Base-by-base conservation (phyloP, 768 basidiomycete genomes). In the Lentinula lateritia region DNA sequence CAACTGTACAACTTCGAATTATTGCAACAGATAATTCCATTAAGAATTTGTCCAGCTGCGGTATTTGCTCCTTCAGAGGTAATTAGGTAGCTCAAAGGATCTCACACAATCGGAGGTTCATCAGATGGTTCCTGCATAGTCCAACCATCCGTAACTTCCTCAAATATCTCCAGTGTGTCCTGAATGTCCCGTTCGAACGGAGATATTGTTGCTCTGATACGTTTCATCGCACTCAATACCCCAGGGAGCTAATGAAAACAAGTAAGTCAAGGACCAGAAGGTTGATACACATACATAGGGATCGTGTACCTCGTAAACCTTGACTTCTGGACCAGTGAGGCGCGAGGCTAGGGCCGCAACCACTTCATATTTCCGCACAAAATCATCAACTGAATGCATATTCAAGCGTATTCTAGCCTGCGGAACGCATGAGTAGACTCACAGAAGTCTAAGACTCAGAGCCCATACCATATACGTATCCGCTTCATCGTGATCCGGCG, bases 221-320 rank as follows among this genome's bases (percentile, higher is more conserved):
- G n/a, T 43, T 39, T 48, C 45, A 59, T 36, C 3, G 48, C n/a
- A 28, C 12, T 15, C 48, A 50, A 20, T 39, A 59, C 48, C 28
- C 58, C 58, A 34, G 58, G 58, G 16, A 50, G 58, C 58, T 59
- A 34, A n/a, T 15, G 23, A 18, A 55, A n/a, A 16, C 41, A 36
- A 58, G 6, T 28, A 45, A 16, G 15, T 32, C 15, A 12, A 34
- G 20, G 42, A 18, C 34, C 5, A 43, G 28, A 46, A n/a, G 28
- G 36, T 23, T 3, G 8, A 20, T 4, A 41, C 13, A 9, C 23
- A 1, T 32, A 13, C 42, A 12, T 18, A 18, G 18, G 3, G 8
- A 48, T 4, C 12, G 18, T 32, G 5, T n/a, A 50, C 58, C 48
- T 58, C 58, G 35, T 58, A 32, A 39, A 45, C 32, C 23, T 35